Percentiles rank a stretch among this genome's conserved stretches.
Conservation (phyloP, 1,284 basidiomycete genomes). For the Athelia sp. region DNA sequence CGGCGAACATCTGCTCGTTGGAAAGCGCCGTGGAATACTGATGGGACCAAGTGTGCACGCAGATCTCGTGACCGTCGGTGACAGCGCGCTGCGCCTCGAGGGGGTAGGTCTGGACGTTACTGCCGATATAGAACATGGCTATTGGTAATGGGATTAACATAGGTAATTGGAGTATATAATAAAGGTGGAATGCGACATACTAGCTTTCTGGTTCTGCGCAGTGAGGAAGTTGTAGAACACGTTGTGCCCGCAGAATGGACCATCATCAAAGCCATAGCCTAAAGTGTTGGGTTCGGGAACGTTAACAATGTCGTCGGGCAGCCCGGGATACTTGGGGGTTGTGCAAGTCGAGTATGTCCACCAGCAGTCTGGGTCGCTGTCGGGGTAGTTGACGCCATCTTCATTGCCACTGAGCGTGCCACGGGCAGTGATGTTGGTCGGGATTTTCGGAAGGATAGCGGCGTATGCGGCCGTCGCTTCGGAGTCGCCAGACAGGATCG, state of each 20-base stretch:
- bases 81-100: conserved; percentile 66
- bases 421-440: conserved; percentile 30
- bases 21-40: conserved; percentile 53
- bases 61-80: conserved; percentile 61
- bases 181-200: conserved; percentile 23
- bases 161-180: too few relatives aligned
- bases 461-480: conserved; percentile 37
- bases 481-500: conserved; percentile 39
- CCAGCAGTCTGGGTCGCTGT: conserved; percentile 26
- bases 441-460: conserved; percentile 23
- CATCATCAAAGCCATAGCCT: conserved; percentile 63
- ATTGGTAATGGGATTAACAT: not conserved
- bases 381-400: conserved; percentile 23
- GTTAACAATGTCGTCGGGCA: conserved; percentile 49
- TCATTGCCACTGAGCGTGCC: conserved; percentile 23
- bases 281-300: conserved; percentile 64
- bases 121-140: conserved; percentile 78
- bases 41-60: conserved; percentile 57
- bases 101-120: conserved; percentile 69
- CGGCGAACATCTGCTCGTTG: conserved; percentile 74
- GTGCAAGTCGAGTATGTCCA: conserved; percentile 59
- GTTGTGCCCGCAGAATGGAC: conserved; percentile 43
- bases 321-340: conserved; percentile 37
- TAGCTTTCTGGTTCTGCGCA: conserved; percentile 66
- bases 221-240: conserved; percentile 58